Evolutionary conservation across 169 alveolate species (phyloP).

Genomic region (Theileria orientalis): DNA sequence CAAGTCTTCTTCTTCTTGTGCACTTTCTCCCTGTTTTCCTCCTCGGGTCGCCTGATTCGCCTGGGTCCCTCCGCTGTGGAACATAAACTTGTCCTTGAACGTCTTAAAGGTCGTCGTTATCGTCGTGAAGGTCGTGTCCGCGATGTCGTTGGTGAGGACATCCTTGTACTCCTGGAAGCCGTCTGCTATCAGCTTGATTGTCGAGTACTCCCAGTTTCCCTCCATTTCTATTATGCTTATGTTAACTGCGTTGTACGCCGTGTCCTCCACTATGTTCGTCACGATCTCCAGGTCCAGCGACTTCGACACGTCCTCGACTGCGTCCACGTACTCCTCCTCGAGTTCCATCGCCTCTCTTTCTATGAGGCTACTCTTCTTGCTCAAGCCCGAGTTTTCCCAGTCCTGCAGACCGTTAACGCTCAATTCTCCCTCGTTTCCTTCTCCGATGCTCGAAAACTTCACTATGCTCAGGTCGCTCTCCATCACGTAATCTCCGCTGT

Average conservation of each 20-base stretch:
- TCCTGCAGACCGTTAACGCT: too few species aligned
- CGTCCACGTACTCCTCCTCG: conserved; percentile 50
- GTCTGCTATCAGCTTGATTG: conserved; percentile 48
- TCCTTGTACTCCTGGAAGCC: conserved; percentile 55
- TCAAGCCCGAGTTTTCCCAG: too few species aligned
- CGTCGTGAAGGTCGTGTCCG: background rate
- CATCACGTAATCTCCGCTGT: too few species aligned
- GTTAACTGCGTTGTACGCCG: background rate
- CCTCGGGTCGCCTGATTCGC: background rate
- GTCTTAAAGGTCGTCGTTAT: background rate
- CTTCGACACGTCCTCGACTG: conserved; percentile 53
- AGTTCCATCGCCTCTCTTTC: conserved; percentile 20
- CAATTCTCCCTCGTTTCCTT: too few species aligned
- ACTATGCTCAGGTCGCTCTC: too few species aligned
- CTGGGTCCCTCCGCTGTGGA: background rate
- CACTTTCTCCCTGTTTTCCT: background rate
- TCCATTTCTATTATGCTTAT: conserved; percentile 53
- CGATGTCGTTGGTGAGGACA: background rate
- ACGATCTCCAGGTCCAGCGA: conserved; percentile 42
- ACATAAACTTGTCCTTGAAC: background rate
- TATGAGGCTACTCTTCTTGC: background rate
- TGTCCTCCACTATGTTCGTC: background rate
- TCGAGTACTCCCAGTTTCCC: conserved; percentile 61
- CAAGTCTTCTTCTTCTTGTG: background rate
- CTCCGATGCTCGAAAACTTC: too few species aligned